phyloP scores from a whole-genome alignment of 306 rosid species.

The cucumber (Cucumis sativus) region Cucumber_9930_V3 NC_026657.2:29408501-29409000 shows the following conservation, averaged over 20 bases:
- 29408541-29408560: not conserved
- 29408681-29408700: constrained; percentile 44
- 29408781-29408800: constrained; percentile 63
- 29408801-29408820: constrained; percentile 52
- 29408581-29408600: constrained; percentile 5
- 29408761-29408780: constrained; percentile 79
- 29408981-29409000: constrained; percentile 82
- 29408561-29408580: not conserved
- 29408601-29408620: constrained; percentile 39
- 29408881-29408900: constrained; percentile 36
- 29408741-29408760: constrained; percentile 42
- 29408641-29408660: constrained; percentile 44
- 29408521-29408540: not conserved
- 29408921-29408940: constrained; percentile 67
- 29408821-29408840: constrained; percentile 74
- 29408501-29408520: not conserved
- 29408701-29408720: constrained; percentile 61
- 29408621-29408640: constrained; percentile 7
- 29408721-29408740: constrained; percentile 67
- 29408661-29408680: constrained; percentile 57
- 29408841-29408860: constrained; percentile 49
- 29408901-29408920: constrained; percentile 41
- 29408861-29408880: constrained; percentile 37
- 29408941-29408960: constrained; percentile 85
- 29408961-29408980: constrained; percentile 63